phyloP scores from a whole-genome alignment of 768 basidiomycete species.

The Tephrocybe sp. region DNA sequence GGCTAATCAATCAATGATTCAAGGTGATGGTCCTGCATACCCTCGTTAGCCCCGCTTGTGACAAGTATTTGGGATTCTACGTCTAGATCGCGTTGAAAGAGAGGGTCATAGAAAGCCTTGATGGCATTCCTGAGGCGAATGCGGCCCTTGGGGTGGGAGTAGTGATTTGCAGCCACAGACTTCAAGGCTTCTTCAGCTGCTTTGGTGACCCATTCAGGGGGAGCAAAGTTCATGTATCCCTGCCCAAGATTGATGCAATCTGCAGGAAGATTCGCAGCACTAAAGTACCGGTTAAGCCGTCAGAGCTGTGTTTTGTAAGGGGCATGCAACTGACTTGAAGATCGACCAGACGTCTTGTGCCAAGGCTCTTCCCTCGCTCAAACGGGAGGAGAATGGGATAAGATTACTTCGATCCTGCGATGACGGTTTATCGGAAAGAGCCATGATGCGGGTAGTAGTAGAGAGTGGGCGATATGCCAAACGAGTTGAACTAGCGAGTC shows the following conservation, averaged over 20 bases:
- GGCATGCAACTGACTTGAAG: constrained; percentile 59
- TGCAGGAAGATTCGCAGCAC: constrained; percentile 81
- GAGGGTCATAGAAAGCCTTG: constrained; percentile 72
- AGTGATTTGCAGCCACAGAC: constrained; percentile 70
- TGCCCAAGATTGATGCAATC: constrained; percentile 97
- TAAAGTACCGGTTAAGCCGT: constrained; percentile 30
- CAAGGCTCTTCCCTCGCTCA: constrained; percentile 73
- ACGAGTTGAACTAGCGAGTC: constrained; percentile 6
- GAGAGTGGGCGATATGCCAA: constrained; percentile 13
- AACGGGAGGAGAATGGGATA: constrained; percentile 68
- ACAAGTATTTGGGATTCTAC: constrained; percentile 88
- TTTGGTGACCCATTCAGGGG: constrained; percentile 74
- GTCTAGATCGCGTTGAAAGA: constrained; percentile 68
- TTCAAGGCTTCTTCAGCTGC: constrained; percentile 71
- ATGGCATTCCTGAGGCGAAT: constrained; percentile 87
- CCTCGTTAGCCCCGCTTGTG: constrained; percentile 97
- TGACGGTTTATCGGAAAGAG: constrained; percentile 2
- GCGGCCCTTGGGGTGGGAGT: constrained; percentile 89
- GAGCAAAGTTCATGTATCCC: constrained; percentile 92
- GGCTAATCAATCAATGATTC: background rate
- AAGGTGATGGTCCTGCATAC: constrained; percentile 34
- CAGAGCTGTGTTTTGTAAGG: constrained; percentile 7
- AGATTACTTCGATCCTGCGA: constrained; percentile 42
- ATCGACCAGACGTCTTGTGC: constrained; percentile 90
- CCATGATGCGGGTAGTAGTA: constrained; percentile 15